A percentile compares a stretch with the other conserved stretches of the same genome.
phyloP scores from a whole-genome alignment of 1,139 yeast genomes.

The Zygosaccharomyces pseudobailii region DNA sequence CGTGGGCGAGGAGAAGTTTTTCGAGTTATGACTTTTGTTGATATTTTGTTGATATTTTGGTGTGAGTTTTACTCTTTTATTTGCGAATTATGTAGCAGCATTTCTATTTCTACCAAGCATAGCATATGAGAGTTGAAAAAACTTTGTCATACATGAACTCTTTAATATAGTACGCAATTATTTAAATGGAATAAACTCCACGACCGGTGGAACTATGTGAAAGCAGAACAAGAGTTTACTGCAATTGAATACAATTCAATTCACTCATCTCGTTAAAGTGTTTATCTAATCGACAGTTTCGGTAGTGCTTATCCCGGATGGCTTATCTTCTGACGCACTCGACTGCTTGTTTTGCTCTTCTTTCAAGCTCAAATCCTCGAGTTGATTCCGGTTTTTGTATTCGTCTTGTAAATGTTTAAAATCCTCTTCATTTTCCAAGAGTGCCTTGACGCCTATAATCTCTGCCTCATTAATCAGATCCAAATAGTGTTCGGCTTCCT shows the following conservation, averaged over 20 bases:
- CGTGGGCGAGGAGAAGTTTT: conserved; percentile 49
- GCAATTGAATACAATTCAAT: neutral
- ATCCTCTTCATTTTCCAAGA: conserved; percentile 68
- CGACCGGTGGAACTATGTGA: no score
- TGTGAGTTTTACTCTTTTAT: no score
- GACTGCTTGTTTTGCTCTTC: conserved; percentile 10
- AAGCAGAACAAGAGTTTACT: neutral
- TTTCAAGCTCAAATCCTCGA: conserved; percentile 14
- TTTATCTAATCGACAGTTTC: conserved; percentile 36
- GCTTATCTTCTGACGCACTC: conserved; percentile 11
- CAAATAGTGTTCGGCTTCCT: conserved; percentile 74
- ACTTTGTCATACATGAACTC: no score
- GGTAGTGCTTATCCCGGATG: conserved; percentile 21
- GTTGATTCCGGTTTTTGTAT: conserved; percentile 31
- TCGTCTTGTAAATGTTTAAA: conserved; percentile 52
- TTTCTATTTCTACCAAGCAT: neutral
- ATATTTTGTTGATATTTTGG: no score
- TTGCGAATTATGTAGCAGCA: no score
- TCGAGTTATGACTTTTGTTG: conserved; percentile 38
- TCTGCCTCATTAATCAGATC: conserved; percentile 76
- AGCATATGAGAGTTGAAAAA: no score
- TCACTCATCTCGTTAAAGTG: neutral
- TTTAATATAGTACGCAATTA: no score
- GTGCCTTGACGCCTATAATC: conserved; percentile 74
- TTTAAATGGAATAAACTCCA: no score